Evolutionary conservation across 345 rosid genomes (phyloP).

Genomic region (Citropsis articulata): DNA sequence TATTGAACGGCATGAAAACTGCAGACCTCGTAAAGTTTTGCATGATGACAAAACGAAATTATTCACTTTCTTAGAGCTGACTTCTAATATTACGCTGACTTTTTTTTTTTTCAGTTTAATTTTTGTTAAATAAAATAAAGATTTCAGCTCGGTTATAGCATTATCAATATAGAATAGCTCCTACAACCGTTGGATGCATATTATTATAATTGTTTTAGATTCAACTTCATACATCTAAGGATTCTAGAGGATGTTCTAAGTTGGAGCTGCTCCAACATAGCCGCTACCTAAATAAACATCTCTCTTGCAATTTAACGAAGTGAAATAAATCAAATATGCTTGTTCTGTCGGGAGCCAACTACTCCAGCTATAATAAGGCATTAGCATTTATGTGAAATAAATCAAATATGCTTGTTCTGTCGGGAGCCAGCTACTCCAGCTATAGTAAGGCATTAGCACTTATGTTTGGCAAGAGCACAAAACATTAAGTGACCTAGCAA

Average conservation of each 20-base stretch:
- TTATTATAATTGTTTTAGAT: too few species aligned
- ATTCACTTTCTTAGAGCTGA: too few species aligned
- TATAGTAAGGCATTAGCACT: background rate
- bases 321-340: too few species aligned
- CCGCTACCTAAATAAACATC: background rate
- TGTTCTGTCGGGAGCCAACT: background rate
- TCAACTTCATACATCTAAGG: too few species aligned
- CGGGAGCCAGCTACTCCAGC: background rate
- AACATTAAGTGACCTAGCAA: background rate
- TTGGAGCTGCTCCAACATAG: too few species aligned
- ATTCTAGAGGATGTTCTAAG: rapidly evolving
- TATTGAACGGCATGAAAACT: background rate
- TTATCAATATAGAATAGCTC: rapidly evolving
- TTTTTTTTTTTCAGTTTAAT: background rate
- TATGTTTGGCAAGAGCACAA: background rate
- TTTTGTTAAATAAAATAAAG: background rate
- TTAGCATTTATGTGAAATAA: background rate
- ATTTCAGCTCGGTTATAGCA: rapidly evolving
- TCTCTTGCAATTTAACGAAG: background rate
- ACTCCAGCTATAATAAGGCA: background rate
- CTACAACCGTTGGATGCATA: rapidly evolving
- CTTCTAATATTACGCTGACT: background rate
- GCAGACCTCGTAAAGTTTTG: background rate
- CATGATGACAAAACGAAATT: too few species aligned
- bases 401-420: background rate